These are phyloP conservation scores for Mycena polygramma DNA, from an alignment of 768 basidiomycete genomes.

Conservation along the genomic window DNA sequence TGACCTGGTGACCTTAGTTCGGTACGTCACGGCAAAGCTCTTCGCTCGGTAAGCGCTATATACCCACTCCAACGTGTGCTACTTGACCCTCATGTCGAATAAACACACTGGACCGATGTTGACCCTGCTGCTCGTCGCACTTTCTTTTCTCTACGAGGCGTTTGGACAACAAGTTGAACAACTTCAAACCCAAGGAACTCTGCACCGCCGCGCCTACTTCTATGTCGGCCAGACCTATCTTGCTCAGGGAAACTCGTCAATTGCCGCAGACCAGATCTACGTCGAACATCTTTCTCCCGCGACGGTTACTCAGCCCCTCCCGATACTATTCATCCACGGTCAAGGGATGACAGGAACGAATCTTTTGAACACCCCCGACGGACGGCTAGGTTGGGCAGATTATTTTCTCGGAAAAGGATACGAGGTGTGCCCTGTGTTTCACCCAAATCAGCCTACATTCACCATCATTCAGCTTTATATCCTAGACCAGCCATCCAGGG, in stretches of 20 bases:
- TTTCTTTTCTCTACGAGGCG: background rate
- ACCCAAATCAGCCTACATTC: no score
- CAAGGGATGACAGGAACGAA: constrained; percentile 66
- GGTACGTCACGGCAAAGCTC: no score
- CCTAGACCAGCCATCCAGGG: constrained; percentile 53
- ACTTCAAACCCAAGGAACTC: constrained; percentile 43
- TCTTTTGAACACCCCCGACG: constrained; percentile 68
- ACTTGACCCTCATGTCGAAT: background rate
- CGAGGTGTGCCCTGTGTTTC: constrained; percentile 50
- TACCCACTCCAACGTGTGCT: background rate
- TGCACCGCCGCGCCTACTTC: constrained; percentile 62
- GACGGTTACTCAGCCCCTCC: constrained; percentile 52
- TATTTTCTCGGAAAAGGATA: constrained; percentile 65
- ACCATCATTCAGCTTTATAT: constrained; percentile 51
- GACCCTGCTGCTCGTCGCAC: background rate
- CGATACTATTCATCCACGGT: constrained; percentile 64
- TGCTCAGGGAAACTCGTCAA: constrained; percentile 48
- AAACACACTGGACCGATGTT: no score
- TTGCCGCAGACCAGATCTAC: constrained; percentile 63
- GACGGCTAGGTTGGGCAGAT: constrained; percentile 69
- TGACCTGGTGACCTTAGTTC: background rate
- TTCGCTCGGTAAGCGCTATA: background rate
- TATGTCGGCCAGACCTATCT: constrained; percentile 62
- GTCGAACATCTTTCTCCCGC: constrained; percentile 63
- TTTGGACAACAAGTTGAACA: constrained; percentile 13